Conservation (phyloP, 2,329 filamentous ascomycete species). For the Sporothrix humicola region DNA sequence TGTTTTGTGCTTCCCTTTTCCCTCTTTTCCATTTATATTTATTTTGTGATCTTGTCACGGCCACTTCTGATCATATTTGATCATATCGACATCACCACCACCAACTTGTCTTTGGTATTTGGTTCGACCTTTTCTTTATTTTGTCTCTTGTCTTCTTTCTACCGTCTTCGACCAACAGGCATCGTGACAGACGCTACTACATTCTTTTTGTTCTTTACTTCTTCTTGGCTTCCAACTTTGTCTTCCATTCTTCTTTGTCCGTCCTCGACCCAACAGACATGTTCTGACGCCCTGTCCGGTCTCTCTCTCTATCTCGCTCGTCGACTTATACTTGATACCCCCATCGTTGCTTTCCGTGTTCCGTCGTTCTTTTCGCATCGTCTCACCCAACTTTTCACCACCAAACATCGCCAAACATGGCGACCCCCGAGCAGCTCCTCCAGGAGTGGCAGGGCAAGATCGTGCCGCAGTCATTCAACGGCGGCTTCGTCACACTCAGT, state of each 20-base stretch:
- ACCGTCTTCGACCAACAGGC: background rate
- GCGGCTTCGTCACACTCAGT: slow-evolving; percentile 73
- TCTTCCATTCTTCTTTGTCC: background rate
- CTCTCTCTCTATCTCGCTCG: background rate
- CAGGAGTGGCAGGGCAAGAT: slow-evolving; percentile 33
- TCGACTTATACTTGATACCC: slow-evolving; percentile 11
- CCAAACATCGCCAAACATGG: slow-evolving; percentile 18
- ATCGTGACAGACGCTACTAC: slow-evolving; percentile 9
- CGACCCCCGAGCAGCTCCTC: slow-evolving; percentile 30
- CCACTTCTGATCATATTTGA: background rate
- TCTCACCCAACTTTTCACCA: background rate
- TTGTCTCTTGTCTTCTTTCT: background rate
- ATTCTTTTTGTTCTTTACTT: slow-evolving; percentile 1
- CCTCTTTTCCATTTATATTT: background rate
- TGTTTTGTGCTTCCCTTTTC: background rate
- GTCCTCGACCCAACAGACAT: background rate
- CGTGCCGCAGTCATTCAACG: slow-evolving; percentile 56
- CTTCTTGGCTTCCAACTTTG: background rate
- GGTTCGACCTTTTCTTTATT: background rate
- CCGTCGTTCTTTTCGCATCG: background rate
- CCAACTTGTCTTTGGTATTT: no score
- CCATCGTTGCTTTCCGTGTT: background rate
- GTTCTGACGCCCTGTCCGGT: background rate
- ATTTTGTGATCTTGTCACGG: background rate
- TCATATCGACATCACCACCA: background rate